phyloP scores from a whole-genome alignment of 495 filamentous ascomycete genomes.

The Arthonia radiata region DNA sequence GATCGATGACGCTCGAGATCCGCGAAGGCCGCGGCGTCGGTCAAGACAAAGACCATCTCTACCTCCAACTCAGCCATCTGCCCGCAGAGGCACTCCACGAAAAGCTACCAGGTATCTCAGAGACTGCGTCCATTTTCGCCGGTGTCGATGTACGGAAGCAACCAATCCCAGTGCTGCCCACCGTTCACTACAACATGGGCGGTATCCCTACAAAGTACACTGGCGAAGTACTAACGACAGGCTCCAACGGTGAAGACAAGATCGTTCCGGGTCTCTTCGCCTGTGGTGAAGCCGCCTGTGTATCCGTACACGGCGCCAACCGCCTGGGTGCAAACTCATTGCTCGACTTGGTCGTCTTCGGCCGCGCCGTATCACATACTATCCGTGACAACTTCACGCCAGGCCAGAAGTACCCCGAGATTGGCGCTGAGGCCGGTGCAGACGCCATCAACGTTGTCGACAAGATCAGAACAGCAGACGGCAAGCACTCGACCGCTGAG shows the following conservation, averaged over 20 bases:
- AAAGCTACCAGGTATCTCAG: constrained; percentile 91
- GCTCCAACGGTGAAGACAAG: constrained; percentile 64
- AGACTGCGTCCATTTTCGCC: constrained; percentile 88
- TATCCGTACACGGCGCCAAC: constrained; percentile 95
- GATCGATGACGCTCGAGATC: constrained; percentile 95
- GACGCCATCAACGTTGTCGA: constrained; percentile 71
- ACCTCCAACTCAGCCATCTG: constrained; percentile 85
- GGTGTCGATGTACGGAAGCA: constrained; percentile 92
- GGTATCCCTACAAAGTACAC: constrained; percentile 95
- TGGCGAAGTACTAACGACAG: constrained; percentile 75
- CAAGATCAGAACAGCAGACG: constrained; percentile 54
- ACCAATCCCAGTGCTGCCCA: constrained; percentile 88
- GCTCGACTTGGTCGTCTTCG: constrained; percentile 89
- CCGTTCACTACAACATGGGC: constrained; percentile 99
- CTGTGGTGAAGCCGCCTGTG: constrained; percentile 89
- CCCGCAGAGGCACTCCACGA: constrained; percentile 78
- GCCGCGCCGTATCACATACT: constrained; percentile 84
- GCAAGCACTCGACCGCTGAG: constrained; percentile 65
- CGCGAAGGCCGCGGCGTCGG: constrained; percentile 90
- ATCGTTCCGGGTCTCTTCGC: constrained; percentile 88
- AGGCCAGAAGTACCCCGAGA: constrained; percentile 46
- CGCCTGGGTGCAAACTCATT: constrained; percentile 94
- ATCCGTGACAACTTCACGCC: constrained; percentile 76
- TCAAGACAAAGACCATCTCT: constrained; percentile 90
- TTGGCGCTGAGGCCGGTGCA: constrained; percentile 62